Evolutionary conservation across 23 red algal species (phyloP), one percentile per base, ranked within the genome.

Genomic region (Porphyridium purpureum): DNA sequence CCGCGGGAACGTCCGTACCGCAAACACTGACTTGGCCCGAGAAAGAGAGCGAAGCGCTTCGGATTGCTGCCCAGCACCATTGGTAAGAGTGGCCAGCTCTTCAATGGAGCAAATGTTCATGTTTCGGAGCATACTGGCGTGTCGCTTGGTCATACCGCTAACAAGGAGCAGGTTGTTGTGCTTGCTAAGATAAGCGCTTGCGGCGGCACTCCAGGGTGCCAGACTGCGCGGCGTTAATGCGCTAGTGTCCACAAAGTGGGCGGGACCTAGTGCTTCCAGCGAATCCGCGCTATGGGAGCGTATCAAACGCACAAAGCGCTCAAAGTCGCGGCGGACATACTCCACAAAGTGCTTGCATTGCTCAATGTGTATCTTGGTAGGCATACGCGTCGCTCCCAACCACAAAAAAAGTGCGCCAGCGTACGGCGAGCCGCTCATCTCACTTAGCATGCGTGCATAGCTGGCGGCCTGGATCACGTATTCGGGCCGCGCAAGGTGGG

Each of bases 381-480:
- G 52, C 52, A 56, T 35, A 19, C 27, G 48, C 35, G 57, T 27
- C 22, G 47, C 14, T 41, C 65, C 79, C n/a, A 59, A 27, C 48
- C 54, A 64, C 1, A 72, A 47, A 38, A 63, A 71, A n/a, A 64
- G 33, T 14, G 40, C 47, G 17, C 1, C 31, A 5, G 79, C 40
- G 14, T 48, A 38, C 9, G 47, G 21, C 2, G 20, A 44, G 30
- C 57, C 47, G 14, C 50, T 15, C 29, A 85, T 41, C 7, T 31
- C 33, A 7, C 23, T 4, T 1, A 85, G 69, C 62, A 85, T 34
- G 20, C 48, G 36, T 1, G 56, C 50, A 42, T 85, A 85, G 1
- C 48, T 54, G 44, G 70, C 69, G 0, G 68, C 69, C 49, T 85
- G 80, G 2, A 85, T 41, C 5, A 31, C 25, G 61, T 64, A 67